phyloP scores from a whole-genome alignment of 1,284 basidiomycete genomes.

The Apiotrichum domesticum region DNA sequence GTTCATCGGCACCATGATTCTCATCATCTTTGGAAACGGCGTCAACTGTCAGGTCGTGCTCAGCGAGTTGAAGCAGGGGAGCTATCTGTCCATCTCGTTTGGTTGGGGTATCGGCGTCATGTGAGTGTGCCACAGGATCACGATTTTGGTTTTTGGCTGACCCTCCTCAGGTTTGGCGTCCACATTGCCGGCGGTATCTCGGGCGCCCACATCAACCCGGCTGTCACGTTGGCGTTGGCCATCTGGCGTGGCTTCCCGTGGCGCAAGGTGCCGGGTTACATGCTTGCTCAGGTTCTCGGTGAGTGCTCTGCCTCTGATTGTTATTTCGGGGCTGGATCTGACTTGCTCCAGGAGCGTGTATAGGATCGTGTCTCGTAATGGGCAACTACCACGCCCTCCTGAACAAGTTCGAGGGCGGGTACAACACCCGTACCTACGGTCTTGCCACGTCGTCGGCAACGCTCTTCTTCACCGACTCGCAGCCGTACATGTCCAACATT shows the following conservation, averaged over 20 bases:
- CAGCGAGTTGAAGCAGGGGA: slow-evolving; percentile 4
- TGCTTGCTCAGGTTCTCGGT: slow-evolving; percentile 28
- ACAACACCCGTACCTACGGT: slow-evolving; percentile 7
- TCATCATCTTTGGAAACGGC: slow-evolving; percentile 16
- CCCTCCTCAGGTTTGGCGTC: slow-evolving; percentile 7
- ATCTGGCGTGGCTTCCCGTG: slow-evolving; percentile 32
- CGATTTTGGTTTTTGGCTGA: neutral
- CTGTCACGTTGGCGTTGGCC: slow-evolving; percentile 21
- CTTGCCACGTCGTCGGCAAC: slow-evolving; percentile 7
- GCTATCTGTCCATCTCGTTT: slow-evolving; percentile 12
- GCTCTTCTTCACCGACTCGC: slow-evolving; percentile 7
- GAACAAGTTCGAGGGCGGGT: slow-evolving; percentile 13
- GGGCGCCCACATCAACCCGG: slow-evolving; percentile 31
- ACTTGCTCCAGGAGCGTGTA: slow-evolving; percentile 16
- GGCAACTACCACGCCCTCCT: slow-evolving; percentile 16
- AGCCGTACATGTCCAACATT: slow-evolving; percentile 11
- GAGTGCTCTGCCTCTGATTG: neutral
- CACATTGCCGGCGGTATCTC: slow-evolving; percentile 10
- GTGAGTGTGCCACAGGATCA: neutral
- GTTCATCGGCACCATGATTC: slow-evolving; percentile 15
- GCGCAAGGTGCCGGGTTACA: slow-evolving; percentile 32
- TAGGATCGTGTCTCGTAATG: slow-evolving; percentile 28
- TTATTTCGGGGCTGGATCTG: too few relatives aligned
- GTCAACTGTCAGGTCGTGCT: slow-evolving; percentile 17
- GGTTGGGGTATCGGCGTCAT: slow-evolving; percentile 18